A percentile compares a stretch with the other conserved stretches of the same genome.
Evolutionary conservation across 2,329 filamentous ascomycete species (phyloP).

Genomic region (Aspergillus ochraceoroseus): DNA sequence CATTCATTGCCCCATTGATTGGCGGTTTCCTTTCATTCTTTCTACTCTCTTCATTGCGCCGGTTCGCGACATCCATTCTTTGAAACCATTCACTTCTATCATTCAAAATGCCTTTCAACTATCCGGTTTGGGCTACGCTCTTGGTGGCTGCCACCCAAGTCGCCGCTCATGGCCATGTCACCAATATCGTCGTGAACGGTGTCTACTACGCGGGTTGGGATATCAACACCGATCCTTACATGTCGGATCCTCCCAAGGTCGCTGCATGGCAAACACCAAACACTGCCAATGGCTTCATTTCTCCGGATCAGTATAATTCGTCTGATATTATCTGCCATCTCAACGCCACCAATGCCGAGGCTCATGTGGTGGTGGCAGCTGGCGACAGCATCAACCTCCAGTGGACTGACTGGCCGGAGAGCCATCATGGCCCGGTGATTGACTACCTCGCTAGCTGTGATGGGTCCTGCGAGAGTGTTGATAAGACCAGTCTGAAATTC

Average conservation of each 20-base stretch:
- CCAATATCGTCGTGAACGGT: slow-evolving; percentile 21
- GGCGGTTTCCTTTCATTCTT: no score
- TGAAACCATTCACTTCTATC: no score
- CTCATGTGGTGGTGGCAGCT: slow-evolving; percentile 52
- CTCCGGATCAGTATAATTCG: slow-evolving; percentile 37
- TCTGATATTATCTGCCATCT: slow-evolving; percentile 58
- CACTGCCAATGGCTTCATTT: slow-evolving; percentile 51
- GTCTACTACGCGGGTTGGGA: slow-evolving; percentile 25
- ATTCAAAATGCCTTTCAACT: no score
- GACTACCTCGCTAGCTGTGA: slow-evolving; percentile 57
- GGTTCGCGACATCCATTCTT: no score
- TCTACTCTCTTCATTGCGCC: no score
- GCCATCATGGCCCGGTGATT: slow-evolving; percentile 58
- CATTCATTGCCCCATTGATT: no score
- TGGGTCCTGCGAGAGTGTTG: slow-evolving; percentile 50
- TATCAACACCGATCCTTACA: slow-evolving; percentile 30
- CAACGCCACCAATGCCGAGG: slow-evolving; percentile 48
- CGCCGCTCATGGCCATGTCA: slow-evolving; percentile 15
- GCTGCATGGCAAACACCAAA: slow-evolving; percentile 52
- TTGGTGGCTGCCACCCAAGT: not conserved
- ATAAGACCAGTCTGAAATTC: slow-evolving; percentile 51
- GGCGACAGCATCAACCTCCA: slow-evolving; percentile 54
- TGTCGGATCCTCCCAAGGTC: slow-evolving; percentile 33
- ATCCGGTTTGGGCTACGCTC: no score
- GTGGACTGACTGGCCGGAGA: slow-evolving; percentile 61